Conservation (phyloP, 1,284 basidiomycete genomes). For the Phaffia rhodozyma region DNA sequence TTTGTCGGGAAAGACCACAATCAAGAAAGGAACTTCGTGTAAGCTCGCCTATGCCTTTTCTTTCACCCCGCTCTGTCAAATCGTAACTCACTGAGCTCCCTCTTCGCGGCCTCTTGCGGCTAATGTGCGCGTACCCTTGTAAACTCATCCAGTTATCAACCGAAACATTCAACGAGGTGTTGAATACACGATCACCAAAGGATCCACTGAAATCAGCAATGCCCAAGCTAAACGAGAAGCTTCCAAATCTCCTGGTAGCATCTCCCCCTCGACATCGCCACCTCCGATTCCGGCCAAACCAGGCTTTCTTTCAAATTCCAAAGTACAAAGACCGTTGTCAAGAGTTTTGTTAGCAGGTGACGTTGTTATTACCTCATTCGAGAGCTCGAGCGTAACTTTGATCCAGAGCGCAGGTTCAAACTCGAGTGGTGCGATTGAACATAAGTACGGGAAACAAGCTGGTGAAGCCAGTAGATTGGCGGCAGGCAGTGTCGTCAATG, state of each 20-base stretch:
- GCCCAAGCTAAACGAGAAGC: background rate
- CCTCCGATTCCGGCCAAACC: constrained; percentile 4
- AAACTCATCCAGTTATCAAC: background rate
- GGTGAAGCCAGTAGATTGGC: constrained; percentile 47
- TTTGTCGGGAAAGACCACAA: background rate
- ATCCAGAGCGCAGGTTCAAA: constrained; percentile 45
- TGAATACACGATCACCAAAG: constrained; percentile 13
- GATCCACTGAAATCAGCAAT: background rate
- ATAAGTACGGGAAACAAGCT: constrained; percentile 53
- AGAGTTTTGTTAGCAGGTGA: constrained; percentile 55
- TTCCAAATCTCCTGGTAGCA: background rate
- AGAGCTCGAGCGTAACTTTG: constrained; percentile 50
- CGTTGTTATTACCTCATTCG: constrained; percentile 57
- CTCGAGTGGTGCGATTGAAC: constrained; percentile 19
- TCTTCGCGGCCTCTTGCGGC: too few relatives aligned
- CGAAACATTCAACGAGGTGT: constrained; percentile 13
- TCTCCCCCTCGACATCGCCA: background rate
- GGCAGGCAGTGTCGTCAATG: constrained; percentile 52
- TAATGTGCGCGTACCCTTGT: too few relatives aligned
- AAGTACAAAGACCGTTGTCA: constrained; percentile 32
- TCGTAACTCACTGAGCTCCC: too few relatives aligned
- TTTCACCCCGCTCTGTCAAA: too few relatives aligned
- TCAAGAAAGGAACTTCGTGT: background rate
- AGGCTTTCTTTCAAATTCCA: background rate
- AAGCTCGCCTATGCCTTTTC: background rate